Evolutionary conservation across 78 protist species (phyloP), one percentile per base, ranked within the genome.

Genomic region (Dictyostelium firmibasis): DNA sequence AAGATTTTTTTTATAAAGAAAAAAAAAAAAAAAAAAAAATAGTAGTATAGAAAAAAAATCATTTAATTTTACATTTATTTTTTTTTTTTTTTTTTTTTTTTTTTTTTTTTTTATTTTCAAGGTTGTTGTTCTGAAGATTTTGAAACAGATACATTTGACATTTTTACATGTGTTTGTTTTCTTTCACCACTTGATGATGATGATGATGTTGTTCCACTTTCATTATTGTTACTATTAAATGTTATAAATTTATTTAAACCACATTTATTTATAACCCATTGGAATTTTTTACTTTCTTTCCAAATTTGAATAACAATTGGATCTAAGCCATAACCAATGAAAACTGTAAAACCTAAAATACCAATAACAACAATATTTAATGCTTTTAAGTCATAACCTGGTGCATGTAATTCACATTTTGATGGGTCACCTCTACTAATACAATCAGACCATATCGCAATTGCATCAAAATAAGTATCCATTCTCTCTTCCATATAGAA

Each of bases 301-400:
- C 82, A 76, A 76, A 76, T 76, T 16, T 11, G 25, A 23, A 38
- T 18, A 35, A 41, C 53, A 4, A 76, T 23, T 76, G 91, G 82
- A 44, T 84, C 91, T 20, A 84, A n/a, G 29, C 82, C 91, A 84
- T 64, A 84, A 8, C 78, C 91, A 18, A 84, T 36, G 50, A 84
- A 84, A 8, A 70, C 79, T 27, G 76, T 44, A 7, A 84, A 64
- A 74, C 92, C 92, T 3, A 74, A 25, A 35, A 78, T 86, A 9
- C 75, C 36, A 10, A 79, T 16, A 31, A 60, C 31, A 35, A 86
- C 50, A 1, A 38, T 76, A n/a, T 86, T 78, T 3, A 86, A 33
- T n/a, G 81, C 44, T n/a, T 64, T 27, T 11, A 86, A 16, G 10
- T 82, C 43, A 77, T 76, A 86, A n/a, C 47, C 92, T 9, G 92